These are phyloP conservation scores for Fragaria nilgerrensis DNA, from an alignment of 306 rosid species.

Conservation along the genomic window DNA sequence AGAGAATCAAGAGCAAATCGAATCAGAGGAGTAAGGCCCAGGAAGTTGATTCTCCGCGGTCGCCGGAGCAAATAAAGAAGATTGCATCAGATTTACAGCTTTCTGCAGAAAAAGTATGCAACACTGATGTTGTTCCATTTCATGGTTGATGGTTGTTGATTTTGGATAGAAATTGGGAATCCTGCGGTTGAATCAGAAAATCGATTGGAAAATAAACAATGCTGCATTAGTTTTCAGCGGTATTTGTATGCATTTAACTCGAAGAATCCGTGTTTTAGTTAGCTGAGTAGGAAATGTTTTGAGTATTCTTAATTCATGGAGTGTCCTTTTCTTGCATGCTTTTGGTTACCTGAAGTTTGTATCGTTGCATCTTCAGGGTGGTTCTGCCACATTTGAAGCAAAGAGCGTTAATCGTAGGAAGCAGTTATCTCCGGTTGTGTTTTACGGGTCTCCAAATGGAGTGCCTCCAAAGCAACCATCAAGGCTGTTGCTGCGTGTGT, in stretches of 20 bases:
- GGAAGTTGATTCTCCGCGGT: constrained; percentile 35
- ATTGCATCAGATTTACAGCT: constrained; percentile 28
- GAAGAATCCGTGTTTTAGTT: not conserved
- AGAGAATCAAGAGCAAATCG: constrained; percentile 49
- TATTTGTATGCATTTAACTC: not conserved
- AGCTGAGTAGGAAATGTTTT: not conserved
- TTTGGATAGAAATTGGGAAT: not conserved
- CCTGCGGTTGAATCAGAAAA: not conserved
- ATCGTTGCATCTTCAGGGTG: constrained; percentile 43
- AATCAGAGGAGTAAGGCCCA: constrained; percentile 34
- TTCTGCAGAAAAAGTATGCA: constrained; percentile 55
- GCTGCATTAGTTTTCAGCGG: not conserved
- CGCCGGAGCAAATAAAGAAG: constrained; percentile 31
- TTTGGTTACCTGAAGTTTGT: not conserved
- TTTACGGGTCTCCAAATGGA: constrained; percentile 84
- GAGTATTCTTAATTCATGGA: not conserved
- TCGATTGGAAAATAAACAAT: not conserved
- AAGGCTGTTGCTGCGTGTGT: constrained; percentile 58
- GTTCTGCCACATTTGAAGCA: constrained; percentile 38
- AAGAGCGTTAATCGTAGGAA: constrained; percentile 32
- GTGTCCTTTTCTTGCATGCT: not conserved
- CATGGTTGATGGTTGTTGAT: not conserved
- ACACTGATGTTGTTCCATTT: not conserved
- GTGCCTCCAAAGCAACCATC: constrained; percentile 80
- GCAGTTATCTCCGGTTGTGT: constrained; percentile 74